Evolutionary conservation across 805 yeast species (phyloP).

Genomic region (Wickerhamiella australiensis): DNA sequence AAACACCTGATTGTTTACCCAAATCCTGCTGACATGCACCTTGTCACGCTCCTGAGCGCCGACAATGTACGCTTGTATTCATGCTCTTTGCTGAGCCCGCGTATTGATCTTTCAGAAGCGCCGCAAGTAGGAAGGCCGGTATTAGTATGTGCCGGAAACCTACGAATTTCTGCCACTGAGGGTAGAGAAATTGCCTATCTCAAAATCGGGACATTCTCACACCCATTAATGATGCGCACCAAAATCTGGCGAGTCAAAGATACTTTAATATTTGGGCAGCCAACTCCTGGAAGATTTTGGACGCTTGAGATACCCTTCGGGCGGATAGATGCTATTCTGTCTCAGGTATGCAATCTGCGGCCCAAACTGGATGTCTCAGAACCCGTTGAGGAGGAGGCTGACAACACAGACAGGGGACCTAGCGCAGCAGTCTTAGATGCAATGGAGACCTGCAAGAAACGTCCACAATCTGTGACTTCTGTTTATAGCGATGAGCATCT

Average conservation of each 20-base stretch:
- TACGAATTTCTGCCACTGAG: slow-evolving; percentile 18
- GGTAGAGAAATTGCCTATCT: slow-evolving; percentile 22
- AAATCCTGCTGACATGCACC: slow-evolving; percentile 8
- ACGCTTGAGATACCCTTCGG: slow-evolving; percentile 15
- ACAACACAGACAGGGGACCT: neutral
- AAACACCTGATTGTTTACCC: neutral
- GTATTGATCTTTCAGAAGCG: neutral
- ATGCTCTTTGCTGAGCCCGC: slow-evolving; percentile 4
- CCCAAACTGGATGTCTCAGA: slow-evolving; percentile 7
- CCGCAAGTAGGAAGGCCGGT: slow-evolving; percentile 1
- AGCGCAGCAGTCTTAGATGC: slow-evolving; percentile 13
- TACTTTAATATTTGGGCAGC: slow-evolving; percentile 19
- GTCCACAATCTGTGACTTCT: slow-evolving; percentile 4
- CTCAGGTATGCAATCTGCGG: slow-evolving; percentile 13
- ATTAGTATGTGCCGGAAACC: slow-evolving; percentile 19
- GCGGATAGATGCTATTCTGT: slow-evolving; percentile 17
- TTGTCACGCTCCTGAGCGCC: slow-evolving; percentile 5
- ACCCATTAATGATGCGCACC: slow-evolving; percentile 22
- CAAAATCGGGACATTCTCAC: slow-evolving; percentile 20
- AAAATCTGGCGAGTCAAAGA: slow-evolving; percentile 19
- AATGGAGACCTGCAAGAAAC: slow-evolving; percentile 10
- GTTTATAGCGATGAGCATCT: neutral
- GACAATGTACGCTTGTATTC: slow-evolving; percentile 6
- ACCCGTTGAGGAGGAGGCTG: neutral
- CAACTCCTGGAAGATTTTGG: slow-evolving; percentile 21